A percentile compares a stretch with the other conserved stretches of the same genome.
Evolutionary conservation across 495 filamentous ascomycete species (phyloP).

Genomic region (Hypoxylon subgilvum): DNA sequence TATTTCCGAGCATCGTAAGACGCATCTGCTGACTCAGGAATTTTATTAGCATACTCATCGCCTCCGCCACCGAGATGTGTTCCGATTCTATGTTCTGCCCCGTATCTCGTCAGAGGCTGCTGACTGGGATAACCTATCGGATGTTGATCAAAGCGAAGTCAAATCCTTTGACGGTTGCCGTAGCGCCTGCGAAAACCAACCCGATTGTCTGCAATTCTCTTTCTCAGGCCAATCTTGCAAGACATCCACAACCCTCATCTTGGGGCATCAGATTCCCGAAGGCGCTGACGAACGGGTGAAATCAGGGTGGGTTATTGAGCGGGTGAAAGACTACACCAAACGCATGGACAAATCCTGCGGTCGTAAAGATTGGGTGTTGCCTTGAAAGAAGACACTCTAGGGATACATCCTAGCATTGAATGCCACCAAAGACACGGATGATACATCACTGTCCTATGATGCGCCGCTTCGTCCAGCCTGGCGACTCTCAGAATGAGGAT

Average conservation of each 20-base stretch:
- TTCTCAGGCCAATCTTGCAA: slow-evolving; percentile 42
- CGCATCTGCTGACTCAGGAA: slow-evolving; percentile 16
- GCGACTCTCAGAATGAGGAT: background rate
- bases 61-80: slow-evolving; percentile 46
- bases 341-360: slow-evolving; percentile 33
- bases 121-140: slow-evolving; percentile 55
- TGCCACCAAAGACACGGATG: background rate
- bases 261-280: slow-evolving; percentile 23
- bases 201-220: slow-evolving; percentile 53
- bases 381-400: slow-evolving; percentile 7
- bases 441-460: background rate
- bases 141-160: slow-evolving; percentile 29
- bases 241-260: slow-evolving; percentile 40
- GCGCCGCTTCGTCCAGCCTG: background rate
- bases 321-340: slow-evolving; percentile 29
- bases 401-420: background rate
- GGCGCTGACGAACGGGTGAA: slow-evolving; percentile 16
- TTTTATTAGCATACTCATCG: slow-evolving; percentile 27
- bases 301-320: slow-evolving; percentile 39
- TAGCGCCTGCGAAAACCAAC: slow-evolving; percentile 45
- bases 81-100: slow-evolving; percentile 44
- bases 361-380: slow-evolving; percentile 31
- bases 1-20: background rate
- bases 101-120: slow-evolving; percentile 34
- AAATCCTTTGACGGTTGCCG: slow-evolving; percentile 45